phyloP scores from a whole-genome alignment of 768 basidiomycete species.

The Podaxis rugospora region DNA sequence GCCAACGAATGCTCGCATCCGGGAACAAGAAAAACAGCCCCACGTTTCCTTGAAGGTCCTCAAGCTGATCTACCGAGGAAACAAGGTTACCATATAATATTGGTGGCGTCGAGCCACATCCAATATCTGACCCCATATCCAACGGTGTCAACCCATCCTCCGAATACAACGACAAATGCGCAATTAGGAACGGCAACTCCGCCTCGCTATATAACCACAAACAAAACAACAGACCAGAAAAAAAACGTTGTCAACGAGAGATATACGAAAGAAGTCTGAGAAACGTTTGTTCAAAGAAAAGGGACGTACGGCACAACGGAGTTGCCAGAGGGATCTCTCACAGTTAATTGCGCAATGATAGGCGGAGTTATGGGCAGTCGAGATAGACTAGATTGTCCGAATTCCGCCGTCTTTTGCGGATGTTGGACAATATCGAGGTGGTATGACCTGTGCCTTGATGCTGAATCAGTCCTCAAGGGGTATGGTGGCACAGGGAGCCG shows the following conservation, averaged over 20 bases:
- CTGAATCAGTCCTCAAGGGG: not conserved
- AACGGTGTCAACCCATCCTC: conserved; percentile 60
- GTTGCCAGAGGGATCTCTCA: conserved; percentile 69
- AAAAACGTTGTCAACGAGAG: not conserved
- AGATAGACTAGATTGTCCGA: conserved; percentile 68
- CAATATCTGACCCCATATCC: conserved; percentile 60
- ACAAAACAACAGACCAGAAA: conserved; percentile 8
- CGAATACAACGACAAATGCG: conserved; percentile 72
- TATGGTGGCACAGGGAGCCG: conserved; percentile 14
- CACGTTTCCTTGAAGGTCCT: conserved; percentile 74
- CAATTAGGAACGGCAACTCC: conserved; percentile 85
- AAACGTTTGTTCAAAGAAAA: not conserved
- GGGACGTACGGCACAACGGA: conserved; percentile 72
- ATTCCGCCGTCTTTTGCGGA: conserved; percentile 78
- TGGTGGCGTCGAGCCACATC: conserved; percentile 44
- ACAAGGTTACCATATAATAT: conserved; percentile 85
- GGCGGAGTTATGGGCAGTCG: conserved; percentile 84
- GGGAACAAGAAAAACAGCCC: conserved; percentile 91
- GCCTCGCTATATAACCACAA: conserved; percentile 52
- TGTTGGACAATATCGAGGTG: conserved; percentile 85
- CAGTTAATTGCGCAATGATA: conserved; percentile 72
- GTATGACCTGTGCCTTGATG: conserved; percentile 47
- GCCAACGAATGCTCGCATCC: conserved; percentile 80
- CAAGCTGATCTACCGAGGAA: conserved; percentile 73
- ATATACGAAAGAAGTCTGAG: not conserved